Percentiles rank a stretch among this genome's conserved stretches.
Evolutionary conservation across 805 yeast genomes (phyloP).

Genomic region (Nematodospora valgi): DNA sequence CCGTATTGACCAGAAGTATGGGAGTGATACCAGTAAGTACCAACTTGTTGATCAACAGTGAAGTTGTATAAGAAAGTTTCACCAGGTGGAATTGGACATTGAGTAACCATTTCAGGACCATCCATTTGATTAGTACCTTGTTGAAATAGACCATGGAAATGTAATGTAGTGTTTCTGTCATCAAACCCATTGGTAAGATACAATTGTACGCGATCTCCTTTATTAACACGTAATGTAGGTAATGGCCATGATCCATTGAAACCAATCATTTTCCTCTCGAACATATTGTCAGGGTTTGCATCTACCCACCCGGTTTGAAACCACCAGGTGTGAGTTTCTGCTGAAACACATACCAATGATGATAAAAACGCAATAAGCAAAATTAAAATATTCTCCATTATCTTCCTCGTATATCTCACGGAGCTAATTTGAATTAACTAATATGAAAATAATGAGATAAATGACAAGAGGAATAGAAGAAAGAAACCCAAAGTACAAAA

Average conservation of each 20-base stretch:
- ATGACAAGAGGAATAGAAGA: not conserved
- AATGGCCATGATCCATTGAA: slow-evolving; percentile 79
- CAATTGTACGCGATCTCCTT: slow-evolving; percentile 75
- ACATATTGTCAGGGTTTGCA: slow-evolving; percentile 67
- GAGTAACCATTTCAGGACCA: slow-evolving; percentile 85
- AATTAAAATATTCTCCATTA: slow-evolving; percentile 5
- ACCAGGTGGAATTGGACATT: slow-evolving; percentile 89
- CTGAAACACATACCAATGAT: slow-evolving; percentile 18
- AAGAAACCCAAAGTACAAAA: slow-evolving; percentile 4
- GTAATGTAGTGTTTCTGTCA: slow-evolving; percentile 70
- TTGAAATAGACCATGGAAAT: slow-evolving; percentile 93
- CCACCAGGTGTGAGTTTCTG: slow-evolving; percentile 58
- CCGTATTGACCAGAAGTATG: slow-evolving; percentile 88
- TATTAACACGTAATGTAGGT: slow-evolving; percentile 74
- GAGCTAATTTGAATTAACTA: slow-evolving; percentile 1
- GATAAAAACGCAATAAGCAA: slow-evolving; percentile 9
- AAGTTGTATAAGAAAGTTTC: slow-evolving; percentile 78
- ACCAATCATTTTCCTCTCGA: slow-evolving; percentile 56
- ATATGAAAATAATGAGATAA: slow-evolving; percentile 3
- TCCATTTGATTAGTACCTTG: slow-evolving; percentile 76
- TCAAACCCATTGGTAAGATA: slow-evolving; percentile 73
- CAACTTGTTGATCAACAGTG: slow-evolving; percentile 73
- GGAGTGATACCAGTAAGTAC: slow-evolving; percentile 97
- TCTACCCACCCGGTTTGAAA: slow-evolving; percentile 64
- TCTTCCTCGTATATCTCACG: not conserved